Base-by-base conservation (phyloP, 2,329 filamentous ascomycete genomes). In the Clathrospora elynae region DNA sequence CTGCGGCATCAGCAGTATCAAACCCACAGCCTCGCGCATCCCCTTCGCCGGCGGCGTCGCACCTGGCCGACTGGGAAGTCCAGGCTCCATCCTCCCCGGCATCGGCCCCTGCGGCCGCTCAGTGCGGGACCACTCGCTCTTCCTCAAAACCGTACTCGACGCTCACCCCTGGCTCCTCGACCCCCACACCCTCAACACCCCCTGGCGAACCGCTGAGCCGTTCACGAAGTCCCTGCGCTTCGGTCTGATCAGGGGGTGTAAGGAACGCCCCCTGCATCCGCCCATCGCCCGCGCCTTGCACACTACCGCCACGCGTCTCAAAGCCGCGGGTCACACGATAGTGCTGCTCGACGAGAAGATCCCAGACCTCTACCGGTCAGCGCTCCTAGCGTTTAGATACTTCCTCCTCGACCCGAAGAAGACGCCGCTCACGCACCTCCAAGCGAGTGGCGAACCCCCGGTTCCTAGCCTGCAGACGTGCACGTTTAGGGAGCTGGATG, bases 11-110 rank as follows among this genome's bases (percentile, higher is more conserved):
- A 71, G 74, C 3, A 76, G 76, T 0, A 61, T 80, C 16, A 81
- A 81, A 49, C 77, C 79, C 0, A 81, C 77, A 0, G 72, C 76
- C 40, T 74, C 76, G 0, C 63, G 80, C 0, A 70, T 82, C 0
- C 78, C 79, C 0, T 81, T 67, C 17, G 58, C 47, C 2, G 61
- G 64, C 0, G 54, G 55, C 8, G 55, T 55, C 1, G 49, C 62
- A 1, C 61, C 64, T 1, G 69, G 68, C 1, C 46, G 68, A 3
- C 10, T 65, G 3, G 69, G 68, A 0, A 53, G 42, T 20, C 69
- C 68, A 0, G 47, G 49, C 0, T 37, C 55, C 3, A 68, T 78
- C 0, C 17, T 61, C 0, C 68, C 74, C 0, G 68, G 66, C 0
- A 72, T 70, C 8, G 77, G 77, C 0, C 76, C 77, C 0, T 63